Conservation (phyloP, 2,329 filamentous ascomycete genomes). For the Nemania sp. region DNA sequence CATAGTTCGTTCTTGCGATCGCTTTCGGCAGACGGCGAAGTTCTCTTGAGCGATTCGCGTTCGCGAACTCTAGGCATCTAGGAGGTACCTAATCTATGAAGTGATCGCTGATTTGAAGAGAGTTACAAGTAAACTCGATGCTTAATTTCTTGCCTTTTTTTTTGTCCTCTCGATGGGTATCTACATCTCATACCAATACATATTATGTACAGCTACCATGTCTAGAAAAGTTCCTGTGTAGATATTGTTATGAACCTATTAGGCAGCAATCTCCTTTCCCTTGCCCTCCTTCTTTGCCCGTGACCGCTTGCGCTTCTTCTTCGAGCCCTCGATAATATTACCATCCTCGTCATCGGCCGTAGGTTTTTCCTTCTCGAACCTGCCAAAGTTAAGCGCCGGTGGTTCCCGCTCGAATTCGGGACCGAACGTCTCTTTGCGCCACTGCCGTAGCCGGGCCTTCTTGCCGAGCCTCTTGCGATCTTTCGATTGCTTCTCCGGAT, state of each 20-base stretch:
- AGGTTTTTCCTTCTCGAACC: constrained; percentile 44
- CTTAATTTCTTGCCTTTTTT: neutral
- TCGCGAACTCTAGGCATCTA: neutral
- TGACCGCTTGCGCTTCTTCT: constrained; percentile 53
- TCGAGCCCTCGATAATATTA: constrained; percentile 54
- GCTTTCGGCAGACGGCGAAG: constrained; percentile 13
- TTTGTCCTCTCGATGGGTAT: constrained; percentile 19
- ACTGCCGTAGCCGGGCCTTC: constrained; percentile 90
- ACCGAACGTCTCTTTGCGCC: constrained; percentile 77
- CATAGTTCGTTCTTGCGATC: neutral
- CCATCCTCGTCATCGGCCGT: constrained; percentile 34
- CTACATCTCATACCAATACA: constrained; percentile 13
- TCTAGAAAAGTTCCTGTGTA: constrained; percentile 18
- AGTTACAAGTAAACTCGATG: constrained; percentile 9
- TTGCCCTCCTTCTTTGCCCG: constrained; percentile 45
- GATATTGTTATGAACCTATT: constrained; percentile 18
- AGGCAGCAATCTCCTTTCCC: constrained; percentile 31
- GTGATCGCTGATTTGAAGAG: neutral
- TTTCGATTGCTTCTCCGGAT: constrained; percentile 86
- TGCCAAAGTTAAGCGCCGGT: constrained; percentile 69
- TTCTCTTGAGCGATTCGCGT: neutral
- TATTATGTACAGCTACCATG: neutral
- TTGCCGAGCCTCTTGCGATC: constrained; percentile 92
- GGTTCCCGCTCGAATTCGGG: constrained; percentile 67
- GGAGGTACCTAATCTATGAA: too few species aligned